Evolutionary conservation across 164 flowering plant genomes (phyloP), one percentile per base, ranked within the genome.

Genomic region (Taxillus chinensis): DNA sequence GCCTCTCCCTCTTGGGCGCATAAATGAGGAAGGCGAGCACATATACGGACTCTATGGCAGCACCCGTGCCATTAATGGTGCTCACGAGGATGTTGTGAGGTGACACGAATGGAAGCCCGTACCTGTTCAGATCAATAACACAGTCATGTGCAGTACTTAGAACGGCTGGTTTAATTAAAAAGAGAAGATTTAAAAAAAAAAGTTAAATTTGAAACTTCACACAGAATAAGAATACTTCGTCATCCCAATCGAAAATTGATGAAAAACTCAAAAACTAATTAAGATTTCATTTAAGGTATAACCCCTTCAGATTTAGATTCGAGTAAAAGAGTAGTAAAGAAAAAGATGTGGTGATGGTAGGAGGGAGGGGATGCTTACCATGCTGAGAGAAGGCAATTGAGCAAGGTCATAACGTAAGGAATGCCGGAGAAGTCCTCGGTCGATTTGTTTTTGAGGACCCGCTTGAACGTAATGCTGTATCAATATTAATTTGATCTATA

Each of bases 381-480:
- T 43, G 95, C 89, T 8, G 96, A 83, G 51, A 92, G 90, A 64
- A 92, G 90, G 65, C 90, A 83, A 73, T 88, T 90, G 77, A 90
- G 90, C 67, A 88, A 61, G 37, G 96, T 83, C 89, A 89, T 80
- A 45, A 83, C 83, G 71, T 90, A 90, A 0, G 98, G 98, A 13
- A 92, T 68, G 58, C 98, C 96, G 12, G 98, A 92, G 67, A 92
- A 92, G 38, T 90, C 75, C 76, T 90, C 95, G 4, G 96, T 88
- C 3, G 96, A 86, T 69, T 71, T 86, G 68, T 72, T 79, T 64
- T 48, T 71, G 0, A 90, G 53, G 70, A 92, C 81, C 72, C 98
- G 79, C 73, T 75, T 71, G 72, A 86, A 92, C 51, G 98, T 92
- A 12, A 90, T 80, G 75, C 96, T 92, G 27, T 27, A 27, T 27